Conservation (phyloP, 352 stramenopile genomes). For the Pythium folliculosum region DNA sequence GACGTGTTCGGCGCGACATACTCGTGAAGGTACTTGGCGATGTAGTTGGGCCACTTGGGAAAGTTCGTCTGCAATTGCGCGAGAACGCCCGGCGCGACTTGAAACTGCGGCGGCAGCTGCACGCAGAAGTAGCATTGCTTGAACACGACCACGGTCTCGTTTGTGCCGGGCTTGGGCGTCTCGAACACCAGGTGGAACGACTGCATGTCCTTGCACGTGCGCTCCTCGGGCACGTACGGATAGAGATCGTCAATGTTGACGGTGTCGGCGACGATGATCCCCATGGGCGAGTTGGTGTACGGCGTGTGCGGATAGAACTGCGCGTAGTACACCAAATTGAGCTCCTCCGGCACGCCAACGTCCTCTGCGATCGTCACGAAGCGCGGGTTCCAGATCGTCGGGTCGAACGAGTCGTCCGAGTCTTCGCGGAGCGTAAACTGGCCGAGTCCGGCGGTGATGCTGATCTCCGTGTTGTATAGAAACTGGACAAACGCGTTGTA, state of each 20-base stretch:
- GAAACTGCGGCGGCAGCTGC: conserved; percentile 12
- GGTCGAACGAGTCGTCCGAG: conserved; percentile 29
- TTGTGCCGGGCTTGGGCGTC: background rate
- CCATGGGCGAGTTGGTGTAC: conserved; percentile 23
- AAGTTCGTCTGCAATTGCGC: conserved; percentile 5
- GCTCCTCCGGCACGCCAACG: conserved; percentile 18
- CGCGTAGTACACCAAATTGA: conserved; percentile 26
- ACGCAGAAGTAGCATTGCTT: conserved; percentile 3
- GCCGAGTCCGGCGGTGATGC: conserved; percentile 45
- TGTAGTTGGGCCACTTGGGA: background rate
- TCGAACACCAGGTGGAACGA: conserved; percentile 2
- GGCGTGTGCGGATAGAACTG: conserved; percentile 31
- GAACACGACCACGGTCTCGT: no score
- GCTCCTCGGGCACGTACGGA: conserved; percentile 36
- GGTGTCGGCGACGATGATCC: conserved; percentile 31
- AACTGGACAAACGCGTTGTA: conserved; percentile 45
- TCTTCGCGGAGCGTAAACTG: conserved; percentile 52
- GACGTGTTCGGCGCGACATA: no score
- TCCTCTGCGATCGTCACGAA: conserved; percentile 33
- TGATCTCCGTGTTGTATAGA: conserved; percentile 57
- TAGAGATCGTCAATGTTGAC: conserved; percentile 51
- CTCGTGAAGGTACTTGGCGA: conserved; percentile 16
- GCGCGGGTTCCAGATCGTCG: conserved; percentile 43
- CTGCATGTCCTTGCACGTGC: conserved; percentile 19
- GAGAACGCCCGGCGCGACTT: background rate